Conservation (phyloP, 768 basidiomycete genomes). For the Postia placenta region DNA sequence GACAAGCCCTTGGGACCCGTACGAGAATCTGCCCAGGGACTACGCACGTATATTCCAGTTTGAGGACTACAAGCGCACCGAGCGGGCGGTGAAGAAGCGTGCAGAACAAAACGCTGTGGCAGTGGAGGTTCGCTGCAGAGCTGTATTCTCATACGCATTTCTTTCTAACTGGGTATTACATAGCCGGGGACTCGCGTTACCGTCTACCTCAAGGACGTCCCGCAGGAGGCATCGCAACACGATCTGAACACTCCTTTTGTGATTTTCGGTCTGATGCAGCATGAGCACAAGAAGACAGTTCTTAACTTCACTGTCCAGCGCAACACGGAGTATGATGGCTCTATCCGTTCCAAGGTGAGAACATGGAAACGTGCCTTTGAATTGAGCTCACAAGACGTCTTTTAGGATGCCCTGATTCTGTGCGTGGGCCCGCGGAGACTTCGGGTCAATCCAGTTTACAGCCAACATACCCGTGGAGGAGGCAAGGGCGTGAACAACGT, state of each 20-base stretch:
- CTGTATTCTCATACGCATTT: no score
- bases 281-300: constrained; percentile 94
- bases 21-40: constrained; percentile 90
- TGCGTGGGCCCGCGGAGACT: constrained; percentile 87
- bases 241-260: constrained; percentile 44
- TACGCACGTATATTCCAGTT: constrained; percentile 96
- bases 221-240: constrained; percentile 42
- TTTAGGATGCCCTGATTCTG: constrained; percentile 79
- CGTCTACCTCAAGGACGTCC: constrained; percentile 69
- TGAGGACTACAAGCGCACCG: constrained; percentile 88
- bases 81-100: constrained; percentile 58
- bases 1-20: constrained; percentile 97
- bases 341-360: constrained; percentile 83
- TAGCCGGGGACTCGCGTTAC: constrained; percentile 83
- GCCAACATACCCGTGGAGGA: constrained; percentile 86
- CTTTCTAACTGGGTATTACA: no score
- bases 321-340: constrained; percentile 88
- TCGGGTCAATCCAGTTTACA: constrained; percentile 82
- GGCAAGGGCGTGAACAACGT: constrained; percentile 93
- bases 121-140: constrained; percentile 57
- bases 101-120: constrained; percentile 54
- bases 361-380: neutral
- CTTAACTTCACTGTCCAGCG: constrained; percentile 90
- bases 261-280: constrained; percentile 80
- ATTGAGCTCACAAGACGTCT: neutral